These are phyloP conservation scores for Phytophthora colocasiae DNA, from an alignment of 352 stramenopile species.

Conservation along the genomic window DNA sequence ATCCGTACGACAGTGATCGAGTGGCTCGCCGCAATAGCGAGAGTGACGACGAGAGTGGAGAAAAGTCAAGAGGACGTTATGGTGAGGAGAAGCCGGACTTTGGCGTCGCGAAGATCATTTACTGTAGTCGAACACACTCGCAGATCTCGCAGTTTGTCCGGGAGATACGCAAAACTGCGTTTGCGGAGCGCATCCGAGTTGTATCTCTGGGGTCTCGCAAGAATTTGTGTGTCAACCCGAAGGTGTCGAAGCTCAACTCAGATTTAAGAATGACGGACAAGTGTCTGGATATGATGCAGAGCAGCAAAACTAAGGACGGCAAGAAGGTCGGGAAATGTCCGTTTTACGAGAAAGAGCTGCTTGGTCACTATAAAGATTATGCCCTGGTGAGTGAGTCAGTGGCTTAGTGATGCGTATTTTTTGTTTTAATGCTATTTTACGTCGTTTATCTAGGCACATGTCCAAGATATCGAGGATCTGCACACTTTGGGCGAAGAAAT, in stretches of 20 bases:
- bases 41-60: conserved; percentile 49
- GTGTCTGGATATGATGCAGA: conserved; percentile 89
- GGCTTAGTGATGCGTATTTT: neutral
- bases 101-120: conserved; percentile 86
- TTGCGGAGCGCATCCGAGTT: conserved; percentile 73
- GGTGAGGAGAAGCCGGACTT: conserved; percentile 41
- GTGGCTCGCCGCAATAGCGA: conserved; percentile 18
- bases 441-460: conserved; percentile 54
- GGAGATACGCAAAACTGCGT: conserved; percentile 87
- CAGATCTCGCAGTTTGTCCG: conserved; percentile 91
- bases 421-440: conserved; percentile 8
- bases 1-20: conserved; percentile 79
- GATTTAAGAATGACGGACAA: conserved; percentile 87
- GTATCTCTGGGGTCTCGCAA: conserved; percentile 87
- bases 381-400: conserved; percentile 56
- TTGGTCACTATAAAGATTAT: conserved; percentile 80
- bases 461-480: conserved; percentile 98
- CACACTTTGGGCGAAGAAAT: conserved; percentile 89
- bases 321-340: conserved; percentile 76
- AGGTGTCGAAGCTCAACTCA: conserved; percentile 66
- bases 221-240: conserved; percentile 84
- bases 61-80: neutral
- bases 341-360: conserved; percentile 83
- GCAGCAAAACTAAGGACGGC: conserved; percentile 55
- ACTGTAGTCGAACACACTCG: conserved; percentile 91